phyloP scores from a whole-genome alignment of 2,329 filamentous ascomycete species.

The Fusarium irregulare region DNA sequence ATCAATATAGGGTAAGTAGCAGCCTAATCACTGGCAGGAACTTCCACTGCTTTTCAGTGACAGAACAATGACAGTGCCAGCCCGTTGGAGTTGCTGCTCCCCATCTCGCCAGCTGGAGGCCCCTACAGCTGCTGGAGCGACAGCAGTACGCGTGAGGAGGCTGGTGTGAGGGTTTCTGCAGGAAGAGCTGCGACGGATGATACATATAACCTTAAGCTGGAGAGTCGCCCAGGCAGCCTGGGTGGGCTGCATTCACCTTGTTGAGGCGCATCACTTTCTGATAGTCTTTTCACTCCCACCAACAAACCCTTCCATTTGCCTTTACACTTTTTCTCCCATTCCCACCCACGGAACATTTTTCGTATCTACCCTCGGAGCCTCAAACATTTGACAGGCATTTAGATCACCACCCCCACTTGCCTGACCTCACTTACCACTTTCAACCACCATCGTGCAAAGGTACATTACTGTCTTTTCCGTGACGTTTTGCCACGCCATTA shows the following conservation, averaged over 20 bases:
- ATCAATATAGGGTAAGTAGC: not conserved
- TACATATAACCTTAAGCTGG: not conserved
- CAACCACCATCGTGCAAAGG: slow-evolving; percentile 23
- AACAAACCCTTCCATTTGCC: slow-evolving; percentile 11
- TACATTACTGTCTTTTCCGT: slow-evolving; percentile 8
- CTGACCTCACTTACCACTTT: slow-evolving; percentile 5
- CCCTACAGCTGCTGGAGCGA: not conserved
- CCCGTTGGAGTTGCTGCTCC: slow-evolving; percentile 37
- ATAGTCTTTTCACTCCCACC: slow-evolving; percentile 29
- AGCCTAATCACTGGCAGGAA: not conserved
- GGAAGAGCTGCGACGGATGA: not conserved
- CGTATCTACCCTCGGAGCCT: not conserved
- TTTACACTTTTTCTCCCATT: not conserved
- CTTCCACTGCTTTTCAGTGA: not conserved
- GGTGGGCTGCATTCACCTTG: slow-evolving; percentile 26
- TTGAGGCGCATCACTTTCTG: slow-evolving; percentile 38
- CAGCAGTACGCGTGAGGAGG: not conserved
- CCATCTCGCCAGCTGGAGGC: slow-evolving; percentile 35
- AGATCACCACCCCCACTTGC: slow-evolving; percentile 26
- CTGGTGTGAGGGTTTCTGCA: not conserved
- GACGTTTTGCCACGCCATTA: slow-evolving; percentile 21
- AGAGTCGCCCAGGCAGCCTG: slow-evolving; percentile 7
- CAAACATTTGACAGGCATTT: slow-evolving; percentile 12
- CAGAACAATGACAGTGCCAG: slow-evolving; percentile 22
- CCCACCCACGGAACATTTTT: not conserved